Evolutionary conservation across 1,284 basidiomycete genomes (phyloP).

Genomic region (Ustilago loliicola): DNA sequence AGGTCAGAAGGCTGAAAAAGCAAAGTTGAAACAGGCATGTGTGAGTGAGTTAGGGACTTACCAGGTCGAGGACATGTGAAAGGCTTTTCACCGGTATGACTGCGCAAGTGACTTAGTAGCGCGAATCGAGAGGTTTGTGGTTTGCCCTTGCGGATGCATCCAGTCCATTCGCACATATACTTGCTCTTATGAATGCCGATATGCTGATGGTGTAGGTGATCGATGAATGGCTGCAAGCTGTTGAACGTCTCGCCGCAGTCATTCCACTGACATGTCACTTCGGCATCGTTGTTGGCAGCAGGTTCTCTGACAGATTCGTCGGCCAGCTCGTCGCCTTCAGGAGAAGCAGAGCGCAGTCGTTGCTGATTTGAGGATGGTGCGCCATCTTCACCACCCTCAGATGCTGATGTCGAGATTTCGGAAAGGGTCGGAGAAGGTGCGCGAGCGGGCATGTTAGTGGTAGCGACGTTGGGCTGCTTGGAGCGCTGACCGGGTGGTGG

Average conservation of each 20-base stretch:
- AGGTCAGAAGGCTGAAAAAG: not conserved
- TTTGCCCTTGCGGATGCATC: slow-evolving; percentile 82
- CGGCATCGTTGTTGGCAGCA: slow-evolving; percentile 24
- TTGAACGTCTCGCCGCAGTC: slow-evolving; percentile 80
- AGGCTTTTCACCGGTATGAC: slow-evolving; percentile 91
- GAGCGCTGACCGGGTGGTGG: slow-evolving; percentile 17
- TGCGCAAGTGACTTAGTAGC: slow-evolving; percentile 82
- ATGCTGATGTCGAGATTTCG: slow-evolving; percentile 62
- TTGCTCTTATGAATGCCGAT: slow-evolving; percentile 87
- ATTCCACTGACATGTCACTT: slow-evolving; percentile 78
- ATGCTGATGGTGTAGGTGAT: slow-evolving; percentile 81
- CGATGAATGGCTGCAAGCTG: slow-evolving; percentile 79
- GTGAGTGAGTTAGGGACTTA: slow-evolving; percentile 69
- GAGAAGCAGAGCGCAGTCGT: slow-evolving; percentile 33
- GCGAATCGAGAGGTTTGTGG: slow-evolving; percentile 88
- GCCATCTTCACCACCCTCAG: slow-evolving; percentile 46
- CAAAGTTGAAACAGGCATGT: not conserved
- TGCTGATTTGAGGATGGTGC: slow-evolving; percentile 3
- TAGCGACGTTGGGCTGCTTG: slow-evolving; percentile 5
- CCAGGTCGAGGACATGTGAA: slow-evolving; percentile 85
- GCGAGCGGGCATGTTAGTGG: slow-evolving; percentile 17
- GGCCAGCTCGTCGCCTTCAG: slow-evolving; percentile 53
- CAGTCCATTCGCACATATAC: slow-evolving; percentile 89
- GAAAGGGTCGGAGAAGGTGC: slow-evolving; percentile 41
- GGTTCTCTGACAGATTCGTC: slow-evolving; percentile 37